These are phyloP conservation scores for Venturiaceae sp. DNA, from an alignment of 2,329 filamentous ascomycete species.

Conservation along the genomic window DNA sequence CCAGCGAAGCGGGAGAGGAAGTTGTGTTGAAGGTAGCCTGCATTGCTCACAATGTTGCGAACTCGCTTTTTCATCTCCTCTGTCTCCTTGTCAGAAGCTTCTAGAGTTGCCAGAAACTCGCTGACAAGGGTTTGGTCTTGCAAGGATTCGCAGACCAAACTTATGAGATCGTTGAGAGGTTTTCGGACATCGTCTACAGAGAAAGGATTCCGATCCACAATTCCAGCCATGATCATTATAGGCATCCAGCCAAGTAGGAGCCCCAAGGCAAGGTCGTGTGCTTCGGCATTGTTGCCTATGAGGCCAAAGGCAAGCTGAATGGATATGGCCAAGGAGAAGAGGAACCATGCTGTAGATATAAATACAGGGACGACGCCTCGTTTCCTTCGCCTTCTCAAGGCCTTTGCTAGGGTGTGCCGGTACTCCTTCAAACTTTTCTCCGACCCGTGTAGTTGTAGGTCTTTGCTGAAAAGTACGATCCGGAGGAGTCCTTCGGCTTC, in stretches of 20 bases:
- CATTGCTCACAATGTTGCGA: not conserved
- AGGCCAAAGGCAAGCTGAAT: constrained; percentile 7
- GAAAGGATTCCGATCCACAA: constrained; percentile 9
- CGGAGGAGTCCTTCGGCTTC: constrained; percentile 9
- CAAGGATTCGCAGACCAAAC: constrained; percentile 6
- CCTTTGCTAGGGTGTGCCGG: constrained; percentile 2
- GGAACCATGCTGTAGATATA: constrained; percentile 10
- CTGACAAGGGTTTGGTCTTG: not conserved
- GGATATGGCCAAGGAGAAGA: constrained; percentile 7
- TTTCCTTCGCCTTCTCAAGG: not conserved
- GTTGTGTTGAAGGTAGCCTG: not conserved
- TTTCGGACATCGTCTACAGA: constrained; percentile 5
- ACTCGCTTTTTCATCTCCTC: constrained; percentile 7
- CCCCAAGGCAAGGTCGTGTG: constrained; percentile 9
- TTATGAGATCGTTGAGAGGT: constrained; percentile 9
- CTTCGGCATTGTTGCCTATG: constrained; percentile 7
- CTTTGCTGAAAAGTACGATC: constrained; percentile 9
- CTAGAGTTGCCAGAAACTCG: not conserved
- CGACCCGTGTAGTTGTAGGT: not conserved
- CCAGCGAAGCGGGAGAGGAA: constrained; percentile 9
- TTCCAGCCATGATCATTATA: constrained; percentile 8
- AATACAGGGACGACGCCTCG: constrained; percentile 10
- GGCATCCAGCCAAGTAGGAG: constrained; percentile 8
- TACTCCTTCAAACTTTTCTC: not conserved
- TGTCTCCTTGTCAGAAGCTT: not conserved